Percentiles rank a stretch among this genome's conserved stretches.
Evolutionary conservation across 345 rosid species (phyloP).

Genomic region (Camelina sativa): DNA sequence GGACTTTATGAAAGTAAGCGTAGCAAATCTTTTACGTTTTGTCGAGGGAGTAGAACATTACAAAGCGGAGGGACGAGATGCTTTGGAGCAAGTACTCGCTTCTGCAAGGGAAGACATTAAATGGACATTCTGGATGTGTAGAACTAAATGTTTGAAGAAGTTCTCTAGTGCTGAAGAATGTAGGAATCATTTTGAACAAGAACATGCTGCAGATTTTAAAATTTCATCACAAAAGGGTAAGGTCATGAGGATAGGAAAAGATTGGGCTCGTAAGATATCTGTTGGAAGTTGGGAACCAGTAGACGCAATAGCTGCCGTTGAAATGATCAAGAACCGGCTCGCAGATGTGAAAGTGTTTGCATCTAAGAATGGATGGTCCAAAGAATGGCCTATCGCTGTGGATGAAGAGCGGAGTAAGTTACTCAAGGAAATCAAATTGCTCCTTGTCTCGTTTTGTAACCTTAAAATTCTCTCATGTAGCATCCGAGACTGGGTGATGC

Average conservation of each 20-base stretch:
- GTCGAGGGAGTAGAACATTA: neutral
- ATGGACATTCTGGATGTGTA: constrained; percentile 38
- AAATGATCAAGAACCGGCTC: constrained; percentile 23
- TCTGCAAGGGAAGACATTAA: neutral
- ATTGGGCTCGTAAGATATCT: constrained; percentile 19
- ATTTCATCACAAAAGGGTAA: neutral
- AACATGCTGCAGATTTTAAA: constrained; percentile 27
- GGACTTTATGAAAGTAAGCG: constrained; percentile 25
- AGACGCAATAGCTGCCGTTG: constrained; percentile 18
- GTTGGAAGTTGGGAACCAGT: constrained; percentile 29
- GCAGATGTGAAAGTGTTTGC: constrained; percentile 3
- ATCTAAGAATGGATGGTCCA: constrained; percentile 33
- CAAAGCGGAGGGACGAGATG: neutral
- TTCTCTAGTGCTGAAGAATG: constrained; percentile 12
- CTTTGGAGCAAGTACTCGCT: constrained; percentile 6
- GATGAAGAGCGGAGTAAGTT: constrained; percentile 29
- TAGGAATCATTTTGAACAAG: constrained; percentile 27
- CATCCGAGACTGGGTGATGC: constrained; percentile 36
- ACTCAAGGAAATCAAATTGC: constrained; percentile 26
- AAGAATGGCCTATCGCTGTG: constrained; percentile 27
- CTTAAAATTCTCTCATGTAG: constrained; percentile 5
- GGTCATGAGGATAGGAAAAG: neutral
- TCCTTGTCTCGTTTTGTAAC: constrained; percentile 6
- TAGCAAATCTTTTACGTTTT: constrained; percentile 9
- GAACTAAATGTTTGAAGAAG: constrained; percentile 2